Base-by-base conservation (phyloP, 768 basidiomycete species). In the Nidularia pulvinata region DNA sequence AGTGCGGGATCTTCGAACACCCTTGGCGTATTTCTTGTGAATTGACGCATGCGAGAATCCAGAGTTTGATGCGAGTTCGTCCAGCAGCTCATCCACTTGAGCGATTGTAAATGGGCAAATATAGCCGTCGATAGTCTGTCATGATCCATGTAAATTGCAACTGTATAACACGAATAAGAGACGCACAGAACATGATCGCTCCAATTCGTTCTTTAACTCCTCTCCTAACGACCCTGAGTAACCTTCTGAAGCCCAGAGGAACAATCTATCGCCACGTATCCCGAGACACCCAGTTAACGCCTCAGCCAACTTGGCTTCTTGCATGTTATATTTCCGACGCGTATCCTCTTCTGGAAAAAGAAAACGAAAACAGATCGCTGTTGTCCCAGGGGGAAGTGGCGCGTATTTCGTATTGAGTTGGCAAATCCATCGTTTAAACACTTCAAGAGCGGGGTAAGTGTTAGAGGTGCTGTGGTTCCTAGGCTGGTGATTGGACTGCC, bases 321-420 rank as follows among this genome's bases (percentile, higher is more conserved):
- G 83, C 62, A 94, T 73, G 34, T 84, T 82, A 59, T 88, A 95
- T 65, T 84, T 83, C 22, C 95, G 76, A 13, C 79, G 68, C 1
- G 72, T 60, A 55, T 95, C 91, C 53, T 92, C 85, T 55, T 95
- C 86, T 0, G 95, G 93, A 62, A 95, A 95, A n/a, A 96, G 71
- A 4, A 94, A 68, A 6, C 84, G 81, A 60, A 95, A 86, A 33
- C 92, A 68, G 5, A 79, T 77, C 11, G 77, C 73, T 7, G 85
- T 83, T 0, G 83, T 85, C 4, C 80, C 77, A 0, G 64, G 62
- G 0, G 82, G 80, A 19, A 88, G 66, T 11, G 83, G 81, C 10
- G 68, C 62, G 60, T 76, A 82, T 13, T 65, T 58, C n/a, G 46
- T 57, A 53, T 66, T 75, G 33, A 88, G 67, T 10, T 65, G 61